These are phyloP conservation scores for Cryomyces antarcticus DNA, from an alignment of 495 filamentous ascomycete genomes.

Conservation along the genomic window DNA sequence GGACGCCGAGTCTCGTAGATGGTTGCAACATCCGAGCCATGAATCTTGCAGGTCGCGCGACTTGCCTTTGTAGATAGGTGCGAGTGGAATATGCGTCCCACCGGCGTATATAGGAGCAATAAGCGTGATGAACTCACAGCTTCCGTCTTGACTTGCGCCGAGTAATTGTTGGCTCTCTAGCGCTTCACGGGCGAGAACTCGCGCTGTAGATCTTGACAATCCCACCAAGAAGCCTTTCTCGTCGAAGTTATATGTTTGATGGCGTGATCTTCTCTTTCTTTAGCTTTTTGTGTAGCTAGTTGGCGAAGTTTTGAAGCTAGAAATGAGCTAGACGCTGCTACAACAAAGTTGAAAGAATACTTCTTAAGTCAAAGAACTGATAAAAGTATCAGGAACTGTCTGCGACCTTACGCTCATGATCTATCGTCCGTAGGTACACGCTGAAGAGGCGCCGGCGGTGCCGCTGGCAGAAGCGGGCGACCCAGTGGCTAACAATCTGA, in stretches of 20 bases:
- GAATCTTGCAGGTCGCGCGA: neutral
- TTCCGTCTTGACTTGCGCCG: constrained; percentile 3
- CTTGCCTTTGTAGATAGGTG: constrained; percentile 6
- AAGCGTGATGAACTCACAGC: constrained; percentile 4
- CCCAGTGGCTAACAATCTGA: too few relatives aligned
- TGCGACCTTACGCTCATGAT: too few relatives aligned
- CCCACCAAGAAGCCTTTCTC: constrained; percentile 13
- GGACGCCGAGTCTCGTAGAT: neutral
- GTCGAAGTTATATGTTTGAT: constrained; percentile 10
- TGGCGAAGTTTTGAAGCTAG: neutral
- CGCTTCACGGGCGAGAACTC: neutral
- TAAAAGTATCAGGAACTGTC: too few relatives aligned
- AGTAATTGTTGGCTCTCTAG: neutral
- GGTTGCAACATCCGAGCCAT: constrained; percentile 7
- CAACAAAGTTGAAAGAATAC: too few relatives aligned
- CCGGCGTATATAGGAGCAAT: constrained; percentile 6
- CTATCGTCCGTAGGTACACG: too few relatives aligned
- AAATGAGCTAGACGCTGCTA: too few relatives aligned
- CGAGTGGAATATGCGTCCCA: constrained; percentile 3
- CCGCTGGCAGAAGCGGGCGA: too few relatives aligned
- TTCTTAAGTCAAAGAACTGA: too few relatives aligned
- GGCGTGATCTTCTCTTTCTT: constrained; percentile 6
- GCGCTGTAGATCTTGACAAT: neutral
- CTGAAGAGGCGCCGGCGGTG: too few relatives aligned
- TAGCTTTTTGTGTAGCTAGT: constrained; percentile 3